Base-by-base conservation (phyloP, 2,329 filamentous ascomycete species). In the Cadophora malorum region DNA sequence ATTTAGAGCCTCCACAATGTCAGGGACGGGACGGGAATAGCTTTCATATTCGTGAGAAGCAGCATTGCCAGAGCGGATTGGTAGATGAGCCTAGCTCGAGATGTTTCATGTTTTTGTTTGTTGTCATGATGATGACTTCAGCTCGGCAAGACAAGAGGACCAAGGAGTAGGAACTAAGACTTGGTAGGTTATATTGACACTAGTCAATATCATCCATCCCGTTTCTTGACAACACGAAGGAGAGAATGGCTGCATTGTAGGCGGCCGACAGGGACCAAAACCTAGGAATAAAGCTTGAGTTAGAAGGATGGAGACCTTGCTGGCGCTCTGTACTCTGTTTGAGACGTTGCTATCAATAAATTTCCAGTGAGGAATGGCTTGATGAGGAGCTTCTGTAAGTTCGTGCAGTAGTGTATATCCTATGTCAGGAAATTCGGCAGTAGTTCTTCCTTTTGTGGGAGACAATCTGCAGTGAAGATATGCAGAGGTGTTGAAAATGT, bases 61-160 rank as follows among this genome's bases (percentile, higher is more conserved):
- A 31, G 25, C 7, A 10, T 21, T 38, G 19, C 23, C 4, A 14
- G 19, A 31, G 41, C 25, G 28, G 38, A 62, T 62, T 62, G 59
- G 59, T n/a, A 31, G 16, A 21, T 33, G 45, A 33, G 41, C 59
- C 38, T 62, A n/a, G 58, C 23, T 62, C 7, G n/a, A 47, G 25
- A 21, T 50, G 59, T 62, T 62, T 62, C 59, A 62, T 31, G 59
- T 62, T 47, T 16, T 62, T 41, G 41, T 62, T 25, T 62, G 56
- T 45, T 41, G 35, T 59, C 41, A 31, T 49, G 59, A 62, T 62
- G 59, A 50, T 62, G 59, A 35, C 45, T 62, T 62, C 59, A 62
- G 59, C 41, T 47, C 55, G 35, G 35, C 33, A 59, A 59, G 4
- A 59, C 33, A 59, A 59, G 4, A 59, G 19, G 23, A 19, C 41